Evolutionary conservation across 2,329 filamentous ascomycete genomes (phyloP), one percentile per base, ranked within the genome.

Genomic region (Escovopsis sp.): DNA sequence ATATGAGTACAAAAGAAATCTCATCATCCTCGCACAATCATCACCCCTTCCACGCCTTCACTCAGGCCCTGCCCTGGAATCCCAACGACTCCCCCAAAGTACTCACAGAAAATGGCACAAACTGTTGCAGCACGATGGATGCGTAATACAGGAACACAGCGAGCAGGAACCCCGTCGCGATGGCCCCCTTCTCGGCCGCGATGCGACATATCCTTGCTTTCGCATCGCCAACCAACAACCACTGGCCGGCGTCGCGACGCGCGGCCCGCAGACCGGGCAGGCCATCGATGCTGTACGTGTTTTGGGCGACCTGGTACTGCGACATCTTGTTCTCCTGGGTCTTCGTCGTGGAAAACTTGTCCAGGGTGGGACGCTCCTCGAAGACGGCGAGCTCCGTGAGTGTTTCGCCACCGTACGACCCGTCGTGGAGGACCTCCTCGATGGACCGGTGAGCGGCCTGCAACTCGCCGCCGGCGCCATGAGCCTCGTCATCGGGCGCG

Each of bases 271-370:
- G 48, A 0, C 72, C 73, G 0, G 72, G 68, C 15, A 77, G 53
- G 2, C 70, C 71, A 43, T 79, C 74, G 31, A 79, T 57, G 49
- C 69, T 74, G 32, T 48, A 43, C 3, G 57, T 46, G 45, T 80
- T 81, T 44, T 64, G 68, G 41, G 61, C 49, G 16, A 57, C 59
- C 47, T 73, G 73, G 45, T 78, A 81, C n/a, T 58, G 54, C 8
- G 58, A 54, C 43, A 76, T 49, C 27, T 60, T 56, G 35, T 68
- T 66, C 39, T 60, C 61, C 32, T 66, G 61, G 2, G 65, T 57
- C 45, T 57, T 61, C 43, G 65, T 67, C 27, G 49, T 47, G 2
- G 63, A 61, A 61, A 62, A 74, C 35, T 61, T 54, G 16, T 67
- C 64, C 39, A 79, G 50, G 0, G 69, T 76, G 12, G 66, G 62